These are phyloP conservation scores for Mycena sp. DNA, from an alignment of 1,284 basidiomycete genomes.

Conservation along the genomic window DNA sequence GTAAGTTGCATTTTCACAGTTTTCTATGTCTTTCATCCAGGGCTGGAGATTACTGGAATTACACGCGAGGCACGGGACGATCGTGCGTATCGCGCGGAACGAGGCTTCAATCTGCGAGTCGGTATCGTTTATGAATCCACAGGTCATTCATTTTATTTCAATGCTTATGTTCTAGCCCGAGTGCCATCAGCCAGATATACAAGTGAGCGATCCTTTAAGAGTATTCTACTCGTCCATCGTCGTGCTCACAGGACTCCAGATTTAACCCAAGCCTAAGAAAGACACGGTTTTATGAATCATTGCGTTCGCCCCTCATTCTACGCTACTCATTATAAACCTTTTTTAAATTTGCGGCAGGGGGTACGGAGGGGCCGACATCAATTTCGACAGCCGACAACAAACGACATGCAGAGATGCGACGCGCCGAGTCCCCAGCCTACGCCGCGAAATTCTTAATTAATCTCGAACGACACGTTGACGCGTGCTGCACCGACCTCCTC, in stretches of 20 bases:
- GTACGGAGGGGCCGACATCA: background rate
- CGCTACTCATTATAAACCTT: background rate
- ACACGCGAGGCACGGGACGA: constrained; percentile 2
- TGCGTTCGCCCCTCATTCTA: background rate
- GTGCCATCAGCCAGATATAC: constrained; percentile 16
- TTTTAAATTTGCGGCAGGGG: background rate
- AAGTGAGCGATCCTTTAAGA: background rate
- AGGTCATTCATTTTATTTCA: background rate
- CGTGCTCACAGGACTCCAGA: background rate
- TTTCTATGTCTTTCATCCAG: background rate
- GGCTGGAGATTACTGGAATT: constrained; percentile 17
- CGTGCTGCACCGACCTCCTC: background rate
- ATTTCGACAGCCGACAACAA: constrained; percentile 20
- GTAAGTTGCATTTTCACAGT: background rate
- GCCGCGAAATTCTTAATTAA: background rate
- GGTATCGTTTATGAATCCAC: background rate
- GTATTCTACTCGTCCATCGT: no score
- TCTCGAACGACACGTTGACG: constrained; percentile 5
- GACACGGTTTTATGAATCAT: constrained; percentile 11
- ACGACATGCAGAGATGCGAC: constrained; percentile 10
- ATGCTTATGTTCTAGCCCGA: background rate
- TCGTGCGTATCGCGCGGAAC: constrained; percentile 18
- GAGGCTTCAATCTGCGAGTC: constrained; percentile 22
- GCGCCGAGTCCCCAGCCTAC: constrained; percentile 17
- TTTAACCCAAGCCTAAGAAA: constrained; percentile 15